phyloP scores from a whole-genome alignment of 331 rosid species.

The Arachis monticola region DNA sequence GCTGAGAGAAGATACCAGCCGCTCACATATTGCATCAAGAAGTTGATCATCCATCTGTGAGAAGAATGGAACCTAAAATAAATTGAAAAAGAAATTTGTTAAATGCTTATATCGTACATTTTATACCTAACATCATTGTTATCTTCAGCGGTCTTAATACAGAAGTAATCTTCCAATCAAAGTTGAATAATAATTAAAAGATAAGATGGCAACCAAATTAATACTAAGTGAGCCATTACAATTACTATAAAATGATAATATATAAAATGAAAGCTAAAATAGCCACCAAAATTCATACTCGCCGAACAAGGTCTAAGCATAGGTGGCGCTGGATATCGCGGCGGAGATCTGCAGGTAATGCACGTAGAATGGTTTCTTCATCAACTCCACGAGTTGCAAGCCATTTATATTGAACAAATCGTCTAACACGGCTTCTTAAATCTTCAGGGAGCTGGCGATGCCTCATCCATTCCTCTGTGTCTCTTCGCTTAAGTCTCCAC shows the following conservation, averaged over 20 bases:
- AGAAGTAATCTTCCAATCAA: constrained; percentile 25
- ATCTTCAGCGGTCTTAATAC: constrained; percentile 9
- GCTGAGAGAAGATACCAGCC: constrained; percentile 89
- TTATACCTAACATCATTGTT: not conserved
- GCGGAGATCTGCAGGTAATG: constrained; percentile 94
- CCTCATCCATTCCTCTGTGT: constrained; percentile 99
- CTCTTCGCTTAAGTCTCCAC: constrained; percentile 96
- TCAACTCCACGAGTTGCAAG: constrained; percentile 96
- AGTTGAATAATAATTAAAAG: constrained; percentile 12
- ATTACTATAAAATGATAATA: constrained; percentile 9
- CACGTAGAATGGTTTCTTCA: constrained; percentile 84
- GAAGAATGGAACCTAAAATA: constrained; percentile 89
- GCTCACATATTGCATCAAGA: constrained; percentile 97
- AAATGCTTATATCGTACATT: constrained; percentile 16
- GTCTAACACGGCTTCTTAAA: constrained; percentile 72
- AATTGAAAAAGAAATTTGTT: constrained; percentile 15
- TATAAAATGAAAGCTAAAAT: constrained; percentile 28
- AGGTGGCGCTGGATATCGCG: constrained; percentile 96
- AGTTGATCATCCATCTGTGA: constrained; percentile 98
- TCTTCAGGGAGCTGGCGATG: constrained; percentile 99
- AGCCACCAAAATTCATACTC: constrained; percentile 64
- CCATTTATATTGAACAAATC: constrained; percentile 95
- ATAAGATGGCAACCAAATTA: constrained; percentile 43
- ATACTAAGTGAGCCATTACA: constrained; percentile 50
- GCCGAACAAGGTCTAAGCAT: constrained; percentile 91